Conservation (phyloP, 2,329 filamentous ascomycete species). For the Lachnellula occidentalis region DNA sequence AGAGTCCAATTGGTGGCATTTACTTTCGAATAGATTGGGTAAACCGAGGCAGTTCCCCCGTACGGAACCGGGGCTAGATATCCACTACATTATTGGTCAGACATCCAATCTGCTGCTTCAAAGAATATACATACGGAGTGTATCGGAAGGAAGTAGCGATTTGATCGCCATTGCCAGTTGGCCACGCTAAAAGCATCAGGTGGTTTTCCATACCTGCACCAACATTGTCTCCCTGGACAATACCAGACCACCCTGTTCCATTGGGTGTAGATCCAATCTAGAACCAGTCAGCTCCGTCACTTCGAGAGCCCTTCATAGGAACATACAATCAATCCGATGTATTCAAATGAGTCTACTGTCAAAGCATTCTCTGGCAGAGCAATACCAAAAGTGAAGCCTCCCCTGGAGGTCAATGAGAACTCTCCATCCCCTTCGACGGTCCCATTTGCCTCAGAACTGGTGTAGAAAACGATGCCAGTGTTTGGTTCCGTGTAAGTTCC, state of each 20-base stretch:
- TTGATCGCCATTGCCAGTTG: constrained; percentile 39
- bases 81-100: constrained; percentile 34
- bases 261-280: constrained; percentile 39
- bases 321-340: constrained; percentile 53
- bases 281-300: constrained; percentile 3
- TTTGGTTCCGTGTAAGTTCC: constrained; percentile 38
- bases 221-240: constrained; percentile 45
- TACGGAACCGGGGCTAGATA: constrained; percentile 56
- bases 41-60: constrained; percentile 55
- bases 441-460: constrained; percentile 39
- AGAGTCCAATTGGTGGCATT: constrained; percentile 54
- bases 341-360: constrained; percentile 46
- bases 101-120: neutral
- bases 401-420: constrained; percentile 27
- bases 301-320: neutral
- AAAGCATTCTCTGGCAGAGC: constrained; percentile 46
- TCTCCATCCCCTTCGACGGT: constrained; percentile 32
- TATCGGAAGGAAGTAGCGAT: constrained; percentile 54
- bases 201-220: constrained; percentile 47
- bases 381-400: constrained; percentile 48
- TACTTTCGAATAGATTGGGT: constrained; percentile 52
- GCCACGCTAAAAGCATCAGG: constrained; percentile 54
- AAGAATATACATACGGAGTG: constrained; percentile 33
- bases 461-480: constrained; percentile 50
- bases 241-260: constrained; percentile 51